Evolutionary conservation across 495 filamentous ascomycete genomes (phyloP).

Genomic region (Sabuloglossum arenarium): DNA sequence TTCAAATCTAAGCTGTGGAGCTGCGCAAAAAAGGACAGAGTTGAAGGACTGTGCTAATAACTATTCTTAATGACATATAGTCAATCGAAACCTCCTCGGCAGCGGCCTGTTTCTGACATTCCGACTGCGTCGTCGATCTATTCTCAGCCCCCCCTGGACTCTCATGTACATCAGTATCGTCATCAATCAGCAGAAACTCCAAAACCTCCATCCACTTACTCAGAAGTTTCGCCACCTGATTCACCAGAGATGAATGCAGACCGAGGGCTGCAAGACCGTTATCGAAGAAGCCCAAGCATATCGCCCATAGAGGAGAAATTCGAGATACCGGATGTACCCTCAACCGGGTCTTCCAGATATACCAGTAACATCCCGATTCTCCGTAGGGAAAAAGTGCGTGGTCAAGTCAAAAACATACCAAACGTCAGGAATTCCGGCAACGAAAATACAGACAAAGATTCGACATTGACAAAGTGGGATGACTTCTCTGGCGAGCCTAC

Average conservation of each 20-base stretch:
- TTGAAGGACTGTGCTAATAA: not conserved
- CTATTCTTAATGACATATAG: not conserved
- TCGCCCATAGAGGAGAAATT: not conserved
- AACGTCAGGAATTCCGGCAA: constrained; percentile 22
- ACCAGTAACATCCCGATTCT: not conserved
- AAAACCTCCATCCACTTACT: constrained; percentile 14
- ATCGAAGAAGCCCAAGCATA: not conserved
- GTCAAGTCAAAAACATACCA: constrained; percentile 5
- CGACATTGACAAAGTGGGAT: constrained; percentile 22
- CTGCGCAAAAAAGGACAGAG: not conserved
- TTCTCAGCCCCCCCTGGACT: constrained; percentile 21
- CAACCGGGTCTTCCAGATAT: not conserved
- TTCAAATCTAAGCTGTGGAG: not conserved
- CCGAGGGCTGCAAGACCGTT: not conserved
- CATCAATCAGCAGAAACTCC: constrained; percentile 12
- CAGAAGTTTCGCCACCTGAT: constrained; percentile 26
- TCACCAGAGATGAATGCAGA: constrained; percentile 9
- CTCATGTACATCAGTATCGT: constrained; percentile 1
- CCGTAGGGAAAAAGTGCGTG: not conserved
- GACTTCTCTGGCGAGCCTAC: constrained; percentile 29
- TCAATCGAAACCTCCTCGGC: not conserved
- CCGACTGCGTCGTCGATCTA: constrained; percentile 23
- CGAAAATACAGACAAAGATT: constrained; percentile 4
- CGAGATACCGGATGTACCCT: not conserved
- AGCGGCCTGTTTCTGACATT: constrained; percentile 15